These are phyloP conservation scores for Coniferiporia weirii DNA, from an alignment of 1,284 basidiomycete genomes.

Conservation along the genomic window DNA sequence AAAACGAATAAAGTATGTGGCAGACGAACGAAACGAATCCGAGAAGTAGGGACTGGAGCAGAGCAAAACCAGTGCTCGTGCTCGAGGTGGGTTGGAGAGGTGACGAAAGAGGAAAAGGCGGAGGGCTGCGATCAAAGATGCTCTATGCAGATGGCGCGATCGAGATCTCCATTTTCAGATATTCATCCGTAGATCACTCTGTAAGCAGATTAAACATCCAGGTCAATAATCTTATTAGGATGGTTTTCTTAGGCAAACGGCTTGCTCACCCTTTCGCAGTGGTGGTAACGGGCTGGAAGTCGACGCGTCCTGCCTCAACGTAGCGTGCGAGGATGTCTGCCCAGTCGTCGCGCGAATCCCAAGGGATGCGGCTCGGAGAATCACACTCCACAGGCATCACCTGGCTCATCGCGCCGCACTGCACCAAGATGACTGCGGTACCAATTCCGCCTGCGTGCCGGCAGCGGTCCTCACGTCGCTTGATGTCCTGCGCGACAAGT, in stretches of 20 bases:
- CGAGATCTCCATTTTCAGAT: neutral
- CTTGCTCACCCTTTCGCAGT: slow-evolving; percentile 60
- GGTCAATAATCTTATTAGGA: slow-evolving; percentile 3
- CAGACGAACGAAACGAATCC: neutral
- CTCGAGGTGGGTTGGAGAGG: neutral
- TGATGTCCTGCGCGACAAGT: slow-evolving; percentile 66
- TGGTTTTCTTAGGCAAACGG: neutral
- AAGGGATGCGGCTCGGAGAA: slow-evolving; percentile 62
- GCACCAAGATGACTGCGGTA: slow-evolving; percentile 63
- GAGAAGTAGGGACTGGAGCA: neutral
- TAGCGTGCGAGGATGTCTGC: slow-evolving; percentile 58
- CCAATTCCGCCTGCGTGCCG: slow-evolving; percentile 67
- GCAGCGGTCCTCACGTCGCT: slow-evolving; percentile 70
- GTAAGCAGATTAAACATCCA: slow-evolving; percentile 14
- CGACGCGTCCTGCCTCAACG: slow-evolving; percentile 63
- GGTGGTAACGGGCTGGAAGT: slow-evolving; percentile 74
- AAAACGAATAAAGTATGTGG: slow-evolving; percentile 6
- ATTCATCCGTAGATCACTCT: slow-evolving; percentile 36
- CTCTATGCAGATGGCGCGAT: neutral
- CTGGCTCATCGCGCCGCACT: slow-evolving; percentile 67
- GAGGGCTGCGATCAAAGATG: neutral
- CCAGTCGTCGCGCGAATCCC: slow-evolving; percentile 73
- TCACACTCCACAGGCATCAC: slow-evolving; percentile 82
- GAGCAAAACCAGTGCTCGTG: slow-evolving; percentile 1
- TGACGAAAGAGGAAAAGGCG: neutral